Conservation (phyloP, 2,329 filamentous ascomycete genomes). For the Trichoderma sp. region DNA sequence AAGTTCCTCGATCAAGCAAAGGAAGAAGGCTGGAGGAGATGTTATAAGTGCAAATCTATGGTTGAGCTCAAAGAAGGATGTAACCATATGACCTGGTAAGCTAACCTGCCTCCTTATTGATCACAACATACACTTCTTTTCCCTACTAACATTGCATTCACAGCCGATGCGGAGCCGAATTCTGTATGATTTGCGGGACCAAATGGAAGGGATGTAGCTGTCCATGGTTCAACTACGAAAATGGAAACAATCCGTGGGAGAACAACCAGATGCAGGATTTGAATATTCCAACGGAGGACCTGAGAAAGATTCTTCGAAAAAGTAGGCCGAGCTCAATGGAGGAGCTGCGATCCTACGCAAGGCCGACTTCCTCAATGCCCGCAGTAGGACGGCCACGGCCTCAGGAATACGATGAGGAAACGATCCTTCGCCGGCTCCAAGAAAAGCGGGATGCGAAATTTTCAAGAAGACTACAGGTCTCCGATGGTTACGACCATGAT, state of each 20-base stretch:
- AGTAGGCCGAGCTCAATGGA: constrained; percentile 25
- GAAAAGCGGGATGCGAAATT: constrained; percentile 51
- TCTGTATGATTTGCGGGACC: constrained; percentile 81
- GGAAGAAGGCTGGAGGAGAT: constrained; percentile 72
- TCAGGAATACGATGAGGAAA: constrained; percentile 51
- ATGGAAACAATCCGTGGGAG: constrained; percentile 29
- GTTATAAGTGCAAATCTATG: constrained; percentile 71
- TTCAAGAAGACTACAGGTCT: constrained; percentile 43
- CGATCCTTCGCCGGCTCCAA: constrained; percentile 50
- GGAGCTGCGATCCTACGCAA: constrained; percentile 24
- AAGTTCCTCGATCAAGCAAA: constrained; percentile 66
- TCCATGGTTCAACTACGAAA: constrained; percentile 72
- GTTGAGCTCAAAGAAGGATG: constrained; percentile 82
- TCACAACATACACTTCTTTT: constrained; percentile 28
- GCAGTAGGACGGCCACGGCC: constrained; percentile 33
- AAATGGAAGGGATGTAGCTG: constrained; percentile 86
- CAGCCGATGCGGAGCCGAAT: constrained; percentile 77
- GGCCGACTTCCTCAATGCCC: constrained; percentile 31
- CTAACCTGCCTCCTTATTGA: constrained; percentile 26
- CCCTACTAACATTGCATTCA: not conserved
- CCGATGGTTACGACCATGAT: constrained; percentile 31
- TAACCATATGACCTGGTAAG: constrained; percentile 86
- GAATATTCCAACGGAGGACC: constrained; percentile 45
- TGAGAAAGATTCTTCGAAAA: constrained; percentile 26
- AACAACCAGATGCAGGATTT: constrained; percentile 49